phyloP scores from a whole-genome alignment of 1,139 yeast species.

The Geotrichum citri-aurantii region DNA sequence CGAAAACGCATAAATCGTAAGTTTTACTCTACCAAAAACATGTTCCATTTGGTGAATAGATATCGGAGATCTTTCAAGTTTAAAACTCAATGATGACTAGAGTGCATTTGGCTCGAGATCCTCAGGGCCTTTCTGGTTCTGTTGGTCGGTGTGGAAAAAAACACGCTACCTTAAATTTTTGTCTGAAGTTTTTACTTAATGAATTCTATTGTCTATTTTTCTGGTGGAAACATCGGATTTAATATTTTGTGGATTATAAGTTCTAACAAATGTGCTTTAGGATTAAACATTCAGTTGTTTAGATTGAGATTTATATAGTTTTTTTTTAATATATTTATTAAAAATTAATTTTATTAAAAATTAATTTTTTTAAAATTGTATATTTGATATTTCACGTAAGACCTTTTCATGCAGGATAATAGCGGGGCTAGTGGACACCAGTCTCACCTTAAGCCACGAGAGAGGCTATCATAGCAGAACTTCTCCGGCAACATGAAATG shows the following conservation, averaged over 20 bases:
- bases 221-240: not conserved
- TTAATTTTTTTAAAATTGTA: too few relatives aligned
- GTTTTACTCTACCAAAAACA: not conserved
- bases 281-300: not conserved
- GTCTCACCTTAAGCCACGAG: too few relatives aligned
- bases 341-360: not conserved
- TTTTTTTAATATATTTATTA: not conserved
- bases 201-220: not conserved
- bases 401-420: too few relatives aligned
- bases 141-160: slow-evolving; percentile 19
- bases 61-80: not conserved
- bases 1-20: not conserved
- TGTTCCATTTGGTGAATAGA: slow-evolving; percentile 12
- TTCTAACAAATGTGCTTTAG: not conserved
- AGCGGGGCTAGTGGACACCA: too few relatives aligned
- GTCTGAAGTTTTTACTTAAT: slow-evolving; percentile 11
- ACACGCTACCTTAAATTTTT: slow-evolving; percentile 19
- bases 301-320: not conserved
- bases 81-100: slow-evolving; percentile 17
- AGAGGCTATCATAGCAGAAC: too few relatives aligned
- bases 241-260: not conserved
- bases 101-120: slow-evolving; percentile 20
- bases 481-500: too few relatives aligned
- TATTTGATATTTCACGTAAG: too few relatives aligned
- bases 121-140: slow-evolving; percentile 8